These are phyloP conservation scores for Exserohilum rostratum DNA, from an alignment of 2,329 filamentous ascomycete species.

Conservation along the genomic window DNA sequence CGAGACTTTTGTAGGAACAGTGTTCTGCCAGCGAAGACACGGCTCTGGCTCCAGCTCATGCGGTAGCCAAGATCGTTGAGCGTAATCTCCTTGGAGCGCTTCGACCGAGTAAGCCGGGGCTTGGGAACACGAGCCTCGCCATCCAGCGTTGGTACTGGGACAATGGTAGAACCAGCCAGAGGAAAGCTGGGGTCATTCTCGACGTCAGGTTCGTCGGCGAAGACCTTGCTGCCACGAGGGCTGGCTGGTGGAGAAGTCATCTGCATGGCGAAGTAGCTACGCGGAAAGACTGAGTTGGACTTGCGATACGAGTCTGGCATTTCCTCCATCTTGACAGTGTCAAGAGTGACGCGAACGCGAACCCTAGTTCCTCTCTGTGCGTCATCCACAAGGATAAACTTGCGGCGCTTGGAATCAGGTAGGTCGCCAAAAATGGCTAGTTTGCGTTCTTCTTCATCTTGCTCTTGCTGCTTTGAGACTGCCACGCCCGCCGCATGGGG, in stretches of 20 bases:
- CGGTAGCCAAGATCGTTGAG: conserved; percentile 92
- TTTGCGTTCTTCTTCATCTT: conserved; percentile 64
- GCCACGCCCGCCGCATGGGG: conserved; percentile 51
- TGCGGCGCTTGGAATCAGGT: conserved; percentile 88
- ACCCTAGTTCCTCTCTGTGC: conserved; percentile 75
- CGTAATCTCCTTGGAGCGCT: conserved; percentile 81
- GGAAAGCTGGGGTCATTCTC: conserved; percentile 54
- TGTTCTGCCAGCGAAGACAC: conserved; percentile 84
- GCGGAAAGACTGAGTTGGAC: conserved; percentile 85
- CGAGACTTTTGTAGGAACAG: conserved; percentile 89
- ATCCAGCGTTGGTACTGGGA: conserved; percentile 61
- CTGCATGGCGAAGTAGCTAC: conserved; percentile 89
- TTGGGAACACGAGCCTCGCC: conserved; percentile 78
- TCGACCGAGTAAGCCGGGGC: conserved; percentile 72
- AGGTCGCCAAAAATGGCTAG: conserved; percentile 84
- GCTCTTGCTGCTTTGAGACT: conserved; percentile 55
- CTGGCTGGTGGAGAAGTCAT: conserved; percentile 86
- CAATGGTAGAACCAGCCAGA: conserved; percentile 54
- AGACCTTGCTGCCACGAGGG: conserved; percentile 75
- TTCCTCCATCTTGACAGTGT: conserved; percentile 90
- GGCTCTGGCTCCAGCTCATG: conserved; percentile 95
- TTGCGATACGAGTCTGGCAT: conserved; percentile 96
- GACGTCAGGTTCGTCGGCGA: conserved; percentile 63
- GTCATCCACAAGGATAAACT: conserved; percentile 96
- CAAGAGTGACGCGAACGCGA: conserved; percentile 89